Conservation (phyloP, 2,329 filamentous ascomycete species). For the Furcasterigmium sp. region DNA sequence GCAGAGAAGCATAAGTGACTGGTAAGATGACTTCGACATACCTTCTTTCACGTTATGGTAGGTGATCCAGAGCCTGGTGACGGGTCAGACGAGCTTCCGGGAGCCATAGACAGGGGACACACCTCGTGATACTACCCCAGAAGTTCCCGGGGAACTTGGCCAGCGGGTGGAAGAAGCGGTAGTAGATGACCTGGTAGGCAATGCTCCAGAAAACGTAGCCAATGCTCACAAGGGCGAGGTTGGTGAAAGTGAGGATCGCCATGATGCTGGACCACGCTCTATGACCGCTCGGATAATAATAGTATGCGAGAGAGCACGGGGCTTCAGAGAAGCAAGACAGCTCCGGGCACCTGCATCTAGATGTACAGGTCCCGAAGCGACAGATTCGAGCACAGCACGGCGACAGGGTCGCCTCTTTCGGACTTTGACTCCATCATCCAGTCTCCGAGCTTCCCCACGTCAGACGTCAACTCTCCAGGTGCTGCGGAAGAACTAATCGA, state of each 20-base stretch:
- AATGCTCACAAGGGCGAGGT: slow-evolving; percentile 26
- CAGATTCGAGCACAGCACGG: too few relatives aligned
- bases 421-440: too few relatives aligned
- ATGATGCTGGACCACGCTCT: slow-evolving; percentile 15
- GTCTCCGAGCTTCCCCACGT: too few relatives aligned
- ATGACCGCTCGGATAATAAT: too few relatives aligned
- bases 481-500: too few relatives aligned
- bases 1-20: too few relatives aligned
- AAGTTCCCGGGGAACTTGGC: slow-evolving; percentile 48
- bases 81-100: slow-evolving; percentile 48
- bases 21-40: too few relatives aligned
- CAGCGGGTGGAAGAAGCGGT: slow-evolving; percentile 47
- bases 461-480: too few relatives aligned
- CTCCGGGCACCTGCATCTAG: too few relatives aligned
- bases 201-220: slow-evolving; percentile 17
- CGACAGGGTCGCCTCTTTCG: too few relatives aligned
- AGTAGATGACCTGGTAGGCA: slow-evolving; percentile 42
- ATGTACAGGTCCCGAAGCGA: too few relatives aligned
- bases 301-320: too few relatives aligned
- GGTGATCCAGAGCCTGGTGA: slow-evolving; percentile 49
- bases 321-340: background rate
- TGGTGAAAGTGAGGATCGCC: slow-evolving; percentile 27
- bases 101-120: slow-evolving; percentile 45
- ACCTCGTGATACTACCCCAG: slow-evolving; percentile 43
- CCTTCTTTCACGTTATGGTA: slow-evolving; percentile 40